Percentiles rank a stretch among this genome's conserved stretches.
phyloP scores from a whole-genome alignment of 176 grass and related monocot species.

The Leersia perrieri region DNA sequence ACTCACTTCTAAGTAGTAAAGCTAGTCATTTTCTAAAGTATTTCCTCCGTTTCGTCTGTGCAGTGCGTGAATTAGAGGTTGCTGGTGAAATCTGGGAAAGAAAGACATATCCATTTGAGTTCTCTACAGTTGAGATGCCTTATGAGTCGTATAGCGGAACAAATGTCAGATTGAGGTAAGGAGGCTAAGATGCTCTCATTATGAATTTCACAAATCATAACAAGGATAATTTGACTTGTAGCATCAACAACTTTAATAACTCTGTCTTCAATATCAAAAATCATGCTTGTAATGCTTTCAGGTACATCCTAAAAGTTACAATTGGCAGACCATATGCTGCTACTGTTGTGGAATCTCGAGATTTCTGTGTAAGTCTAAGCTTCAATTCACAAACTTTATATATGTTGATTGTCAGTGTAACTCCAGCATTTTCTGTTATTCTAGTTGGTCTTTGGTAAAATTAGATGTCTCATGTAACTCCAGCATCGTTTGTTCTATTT shows the following conservation, averaged over 20 bases:
- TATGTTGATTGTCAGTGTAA: neutral
- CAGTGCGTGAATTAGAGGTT: slow-evolving; percentile 86
- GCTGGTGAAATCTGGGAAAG: slow-evolving; percentile 93
- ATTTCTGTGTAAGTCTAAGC: slow-evolving; percentile 73
- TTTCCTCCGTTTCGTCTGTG: slow-evolving; percentile 3
- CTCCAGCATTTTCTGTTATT: neutral
- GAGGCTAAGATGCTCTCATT: neutral
- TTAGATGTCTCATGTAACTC: slow-evolving; percentile 1
- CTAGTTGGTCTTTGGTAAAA: neutral
- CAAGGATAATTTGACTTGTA: neutral
- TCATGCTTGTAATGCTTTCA: slow-evolving; percentile 38
- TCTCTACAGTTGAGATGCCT: slow-evolving; percentile 93
- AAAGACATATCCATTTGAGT: slow-evolving; percentile 89
- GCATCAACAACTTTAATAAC: slow-evolving; percentile 1
- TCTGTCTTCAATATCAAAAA: neutral
- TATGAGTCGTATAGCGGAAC: slow-evolving; percentile 90
- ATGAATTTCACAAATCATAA: neutral
- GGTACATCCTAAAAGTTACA: slow-evolving; percentile 88
- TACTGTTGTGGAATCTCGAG: slow-evolving; percentile 71
- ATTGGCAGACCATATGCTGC: slow-evolving; percentile 83
- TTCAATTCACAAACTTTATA: slow-evolving; percentile 12
- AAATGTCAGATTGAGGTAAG: slow-evolving; percentile 89
- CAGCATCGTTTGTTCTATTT: neutral
- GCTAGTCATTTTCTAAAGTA: neutral
- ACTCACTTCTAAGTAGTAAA: neutral